Percentiles rank a stretch among this genome's conserved stretches.
phyloP scores from a whole-genome alignment of 2,329 filamentous ascomycete genomes.

The Xenoacremonium recifei region DNA sequence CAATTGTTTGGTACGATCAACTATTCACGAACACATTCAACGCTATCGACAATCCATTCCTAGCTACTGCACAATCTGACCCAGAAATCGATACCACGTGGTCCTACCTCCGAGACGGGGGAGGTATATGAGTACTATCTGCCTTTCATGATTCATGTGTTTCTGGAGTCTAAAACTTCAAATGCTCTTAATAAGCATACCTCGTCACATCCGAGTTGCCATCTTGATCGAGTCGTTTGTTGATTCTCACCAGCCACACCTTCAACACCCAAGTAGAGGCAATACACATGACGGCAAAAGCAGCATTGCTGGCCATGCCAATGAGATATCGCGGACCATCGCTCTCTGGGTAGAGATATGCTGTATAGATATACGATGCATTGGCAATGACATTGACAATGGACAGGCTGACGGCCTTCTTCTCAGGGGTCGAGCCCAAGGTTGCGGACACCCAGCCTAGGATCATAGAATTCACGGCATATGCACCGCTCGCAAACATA shows the following conservation, averaged over 20 bases:
- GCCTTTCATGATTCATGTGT: too few relatives aligned
- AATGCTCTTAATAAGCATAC: too few relatives aligned
- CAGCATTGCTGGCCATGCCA: constrained; percentile 34
- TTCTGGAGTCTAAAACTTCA: too few relatives aligned
- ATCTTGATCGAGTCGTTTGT: too few relatives aligned
- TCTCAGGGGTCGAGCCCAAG: constrained; percentile 42
- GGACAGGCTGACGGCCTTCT: constrained; percentile 40
- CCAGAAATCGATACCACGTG: too few relatives aligned
- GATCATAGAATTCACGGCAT: constrained; percentile 41
- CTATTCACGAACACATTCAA: too few relatives aligned
- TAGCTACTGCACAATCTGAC: too few relatives aligned
- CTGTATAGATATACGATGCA: constrained; percentile 44
- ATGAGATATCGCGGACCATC: constrained; percentile 41
- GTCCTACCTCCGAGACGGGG: too few relatives aligned
- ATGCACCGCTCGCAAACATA: constrained; percentile 34
- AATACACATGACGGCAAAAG: constrained; percentile 24
- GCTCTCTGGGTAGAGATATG: constrained; percentile 41
- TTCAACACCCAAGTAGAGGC: constrained; percentile 22
- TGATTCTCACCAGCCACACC: constrained; percentile 21
- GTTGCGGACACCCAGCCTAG: constrained; percentile 42
- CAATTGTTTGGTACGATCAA: too few relatives aligned
- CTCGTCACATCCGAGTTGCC: too few relatives aligned
- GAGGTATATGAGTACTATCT: too few relatives aligned
- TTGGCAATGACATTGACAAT: constrained; percentile 45
- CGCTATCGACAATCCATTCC: too few relatives aligned